phyloP scores from a whole-genome alignment of 2,329 filamentous ascomycete genomes.

The Fusarium camptoceras region DNA sequence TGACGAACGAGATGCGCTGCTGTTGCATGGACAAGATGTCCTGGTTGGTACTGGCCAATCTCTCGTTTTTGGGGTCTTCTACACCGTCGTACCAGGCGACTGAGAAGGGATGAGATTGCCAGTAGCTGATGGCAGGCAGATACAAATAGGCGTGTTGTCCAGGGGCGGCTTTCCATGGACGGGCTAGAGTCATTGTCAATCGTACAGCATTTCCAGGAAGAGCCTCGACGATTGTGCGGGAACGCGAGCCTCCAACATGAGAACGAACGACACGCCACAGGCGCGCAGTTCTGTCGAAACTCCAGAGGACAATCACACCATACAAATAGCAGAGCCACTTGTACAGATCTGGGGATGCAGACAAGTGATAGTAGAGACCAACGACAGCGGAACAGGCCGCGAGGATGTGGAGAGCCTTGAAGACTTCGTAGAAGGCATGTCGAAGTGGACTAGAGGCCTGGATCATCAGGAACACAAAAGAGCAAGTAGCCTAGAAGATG shows the following conservation, averaged over 20 bases:
- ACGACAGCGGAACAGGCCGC: slow-evolving; percentile 70
- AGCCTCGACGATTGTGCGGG: slow-evolving; percentile 77
- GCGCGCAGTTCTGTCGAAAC: slow-evolving; percentile 70
- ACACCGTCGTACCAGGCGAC: slow-evolving; percentile 81
- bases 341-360: slow-evolving; percentile 55
- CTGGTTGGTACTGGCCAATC: slow-evolving; percentile 69
- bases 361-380: slow-evolving; percentile 75
- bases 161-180: slow-evolving; percentile 80
- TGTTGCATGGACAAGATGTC: slow-evolving; percentile 71
- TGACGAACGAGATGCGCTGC: slow-evolving; percentile 76
- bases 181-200: slow-evolving; percentile 78
- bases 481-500: slow-evolving; percentile 62
- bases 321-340: slow-evolving; percentile 69
- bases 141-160: slow-evolving; percentile 86
- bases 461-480: slow-evolving; percentile 72
- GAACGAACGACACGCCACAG: slow-evolving; percentile 70
- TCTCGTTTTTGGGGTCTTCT: slow-evolving; percentile 62
- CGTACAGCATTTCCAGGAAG: slow-evolving; percentile 80
- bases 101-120: slow-evolving; percentile 84
- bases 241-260: slow-evolving; percentile 75
- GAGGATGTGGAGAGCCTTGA: slow-evolving; percentile 78
- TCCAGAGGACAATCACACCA: slow-evolving; percentile 75
- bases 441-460: slow-evolving; percentile 78
- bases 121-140: slow-evolving; percentile 76
- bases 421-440: slow-evolving; percentile 83